Evolutionary conservation across 1,284 basidiomycete species (phyloP), one percentile per base, ranked within the genome.

Genomic region (Sporisorium graminicola): DNA sequence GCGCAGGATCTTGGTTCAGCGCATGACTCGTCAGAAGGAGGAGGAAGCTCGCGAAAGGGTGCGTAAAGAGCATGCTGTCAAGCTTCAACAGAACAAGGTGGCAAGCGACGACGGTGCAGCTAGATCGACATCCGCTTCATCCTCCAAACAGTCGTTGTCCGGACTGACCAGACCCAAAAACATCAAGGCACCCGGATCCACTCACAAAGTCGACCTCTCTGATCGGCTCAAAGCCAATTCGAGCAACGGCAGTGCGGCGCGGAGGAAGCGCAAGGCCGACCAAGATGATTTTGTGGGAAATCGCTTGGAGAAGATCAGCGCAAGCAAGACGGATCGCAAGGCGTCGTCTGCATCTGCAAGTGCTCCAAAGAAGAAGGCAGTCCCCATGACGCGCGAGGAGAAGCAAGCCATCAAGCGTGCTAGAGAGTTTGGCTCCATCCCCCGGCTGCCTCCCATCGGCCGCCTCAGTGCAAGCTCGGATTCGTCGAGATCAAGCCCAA

Each of bases 341-440:
- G 50, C 57, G 8, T 47, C 51, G 9, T 58, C 54, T 5, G 35
- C 61, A 13, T 54, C 65, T 12, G 44, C 66, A n/a, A 47, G 53
- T 20, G 50, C 62, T 14, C 29, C 59, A 26, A 65, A 63, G 33
- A 51, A 47, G 29, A 70, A 66, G 29, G 40, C 74, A 0, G 44
- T 70, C 3, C 70, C 76, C 0, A 55, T 80, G 65, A 80, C 78
- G 13, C 55, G 78, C 20, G 78, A 80, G 52, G 78, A 80, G 43
- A 77, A 80, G 69, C 67, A 77, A 50, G 65, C 65, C 2, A 72
- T 67, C 46, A 69, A 65, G 35, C 56, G 65, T 14, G 68, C 65
- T 6, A 67, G 66, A 26, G 69, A 78, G 58, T 75, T 78, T 37
- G 78, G 76, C 40, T 50, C 61, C 8, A 37, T 74, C 2, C 63